A percentile compares a stretch with the other conserved stretches of the same genome.
These are phyloP conservation scores for Fragilaria crotonensis DNA, from an alignment of 108 stramenopile genomes.

Conservation along the genomic window DNA sequence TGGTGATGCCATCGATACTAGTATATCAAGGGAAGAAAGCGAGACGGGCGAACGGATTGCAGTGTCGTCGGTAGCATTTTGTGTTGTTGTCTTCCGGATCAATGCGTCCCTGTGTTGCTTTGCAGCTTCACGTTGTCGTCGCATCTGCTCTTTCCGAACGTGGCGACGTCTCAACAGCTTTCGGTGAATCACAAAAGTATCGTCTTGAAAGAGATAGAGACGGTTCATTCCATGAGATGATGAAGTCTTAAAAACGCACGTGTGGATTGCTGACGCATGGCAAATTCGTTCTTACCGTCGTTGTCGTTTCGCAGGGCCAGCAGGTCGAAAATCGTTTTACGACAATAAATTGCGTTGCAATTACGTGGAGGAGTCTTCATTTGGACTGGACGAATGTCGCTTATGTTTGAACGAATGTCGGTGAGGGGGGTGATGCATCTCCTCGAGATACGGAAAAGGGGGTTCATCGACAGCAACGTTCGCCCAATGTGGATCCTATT, in stretches of 20 bases:
- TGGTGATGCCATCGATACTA: background rate
- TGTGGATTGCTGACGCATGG: too few species aligned
- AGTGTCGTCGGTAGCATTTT: background rate
- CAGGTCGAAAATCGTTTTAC: background rate
- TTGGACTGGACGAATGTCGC: background rate
- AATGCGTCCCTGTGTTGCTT: too few species aligned
- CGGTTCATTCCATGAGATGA: background rate
- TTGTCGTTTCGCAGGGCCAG: background rate
- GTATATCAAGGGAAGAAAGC: background rate
- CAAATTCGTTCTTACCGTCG: background rate
- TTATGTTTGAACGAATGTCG: too few species aligned
- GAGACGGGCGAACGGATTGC: too few species aligned
- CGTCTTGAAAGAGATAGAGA: background rate
- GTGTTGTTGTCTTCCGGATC: background rate
- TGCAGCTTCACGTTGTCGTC: too few species aligned
- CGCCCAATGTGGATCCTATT: background rate
- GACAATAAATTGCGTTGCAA: background rate
- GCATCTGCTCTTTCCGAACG: slow-evolving; percentile 10
- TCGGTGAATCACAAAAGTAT: slow-evolving; percentile 8
- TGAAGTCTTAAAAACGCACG: background rate
- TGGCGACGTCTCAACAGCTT: slow-evolving; percentile 9
- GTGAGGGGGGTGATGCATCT: too few species aligned
- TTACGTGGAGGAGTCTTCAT: background rate
- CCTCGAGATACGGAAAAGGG: background rate
- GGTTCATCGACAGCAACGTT: background rate